Evolutionary conservation across 2,329 filamentous ascomycete genomes (phyloP), one percentile per base, ranked within the genome.

Genomic region (Pyrenophora seminiperda): DNA sequence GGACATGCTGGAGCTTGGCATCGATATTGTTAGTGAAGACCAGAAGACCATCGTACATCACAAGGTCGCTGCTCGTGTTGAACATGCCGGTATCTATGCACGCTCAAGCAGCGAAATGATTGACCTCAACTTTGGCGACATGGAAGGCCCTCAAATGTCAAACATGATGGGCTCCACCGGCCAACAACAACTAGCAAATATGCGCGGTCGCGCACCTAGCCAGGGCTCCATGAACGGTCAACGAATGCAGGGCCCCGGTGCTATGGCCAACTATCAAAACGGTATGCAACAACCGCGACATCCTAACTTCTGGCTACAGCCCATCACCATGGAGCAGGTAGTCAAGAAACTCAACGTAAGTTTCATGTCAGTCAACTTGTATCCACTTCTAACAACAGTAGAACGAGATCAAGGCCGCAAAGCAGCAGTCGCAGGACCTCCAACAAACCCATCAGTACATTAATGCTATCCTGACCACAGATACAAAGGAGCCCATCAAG

Each of bases 21-120:
- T 99, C 65, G 94, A 99, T 70, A 99, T 99, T 67, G 93, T 99
- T 42, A 96, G 91, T 73, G 94, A 99, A 73, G 94, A 99, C 71
- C 93, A 97, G 72, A 97, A 96, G 76, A 97, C 92, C 0, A 91
- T 99, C 20, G 92, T 99, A 11, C 94, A 99, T 70, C 94, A 97
- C 77, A 99, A 99, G 71, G 94, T 99, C 39, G 92, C 93, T 15
- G 92, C 94, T 47, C 95, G 95, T 71, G 91, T 99, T 47, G 94
- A 99, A 72, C 91, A 97, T 75, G 91, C 94, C 31, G 94, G 94
- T 5, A 88, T 93, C 58, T 83, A 92, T 56, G 86, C 83, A 36
- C 83, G 87, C 44, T 58, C 63, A 9, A 83, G 85, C 7, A 89
- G 83, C 62, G 95, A 89, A 67, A 83, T 92, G 38, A 75, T 95